phyloP scores from a whole-genome alignment of 2,329 filamentous ascomycete species.

The Volutella citrinella region DNA sequence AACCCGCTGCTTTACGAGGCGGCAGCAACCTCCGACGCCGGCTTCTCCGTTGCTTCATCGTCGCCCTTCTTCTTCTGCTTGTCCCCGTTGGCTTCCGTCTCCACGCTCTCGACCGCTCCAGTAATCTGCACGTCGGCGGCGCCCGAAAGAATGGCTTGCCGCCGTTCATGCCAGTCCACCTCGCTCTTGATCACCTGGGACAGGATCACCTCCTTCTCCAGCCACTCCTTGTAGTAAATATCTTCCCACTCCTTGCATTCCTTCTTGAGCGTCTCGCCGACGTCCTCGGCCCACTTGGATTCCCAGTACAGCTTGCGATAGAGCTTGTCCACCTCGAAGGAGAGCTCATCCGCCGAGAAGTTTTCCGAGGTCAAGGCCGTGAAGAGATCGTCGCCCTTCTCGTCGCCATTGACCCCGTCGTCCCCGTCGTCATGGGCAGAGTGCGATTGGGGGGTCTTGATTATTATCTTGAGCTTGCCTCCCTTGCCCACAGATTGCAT shows the following conservation, averaged over 20 bases:
- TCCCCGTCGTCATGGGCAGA: constrained; percentile 56
- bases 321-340: constrained; percentile 56
- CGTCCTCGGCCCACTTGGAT: constrained; percentile 68
- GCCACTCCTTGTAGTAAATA: constrained; percentile 68
- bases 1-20: no score
- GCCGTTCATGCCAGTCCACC: constrained; percentile 60
- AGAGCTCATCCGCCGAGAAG: constrained; percentile 64
- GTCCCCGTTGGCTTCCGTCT: constrained; percentile 14
- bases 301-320: constrained; percentile 68
- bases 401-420: constrained; percentile 53
- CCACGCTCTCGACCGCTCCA: constrained; percentile 28
- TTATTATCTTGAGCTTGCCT: constrained; percentile 59
- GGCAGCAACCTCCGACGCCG: constrained; percentile 6
- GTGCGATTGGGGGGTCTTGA: constrained; percentile 59
- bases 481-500: constrained; percentile 51
- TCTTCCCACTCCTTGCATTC: constrained; percentile 68
- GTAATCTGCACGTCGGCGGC: constrained; percentile 43
- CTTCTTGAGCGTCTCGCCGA: constrained; percentile 59
- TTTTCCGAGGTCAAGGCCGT: constrained; percentile 54
- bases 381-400: constrained; percentile 56
- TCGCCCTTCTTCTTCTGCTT: constrained; percentile 11
- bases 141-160: constrained; percentile 51
- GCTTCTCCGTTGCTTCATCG: constrained; percentile 9
- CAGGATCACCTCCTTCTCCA: constrained; percentile 75
- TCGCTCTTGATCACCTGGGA: constrained; percentile 69